Evolutionary conservation across 306 rosid species (phyloP).

Genomic region (Morella rubra): DNA sequence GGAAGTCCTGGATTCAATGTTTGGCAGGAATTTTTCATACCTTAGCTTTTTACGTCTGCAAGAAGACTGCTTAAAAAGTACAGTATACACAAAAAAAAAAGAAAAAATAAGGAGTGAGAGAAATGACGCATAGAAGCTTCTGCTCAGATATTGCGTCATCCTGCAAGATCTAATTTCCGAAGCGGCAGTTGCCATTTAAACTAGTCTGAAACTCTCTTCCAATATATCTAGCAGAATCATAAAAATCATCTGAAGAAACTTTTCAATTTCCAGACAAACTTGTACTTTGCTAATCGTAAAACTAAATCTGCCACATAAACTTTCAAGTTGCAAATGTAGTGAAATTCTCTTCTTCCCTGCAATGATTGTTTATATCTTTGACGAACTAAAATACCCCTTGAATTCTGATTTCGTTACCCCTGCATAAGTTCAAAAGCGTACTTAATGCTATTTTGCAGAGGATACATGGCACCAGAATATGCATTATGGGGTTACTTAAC

Average conservation of each 20-base stretch:
- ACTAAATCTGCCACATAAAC: too few species aligned
- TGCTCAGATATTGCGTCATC: too few species aligned
- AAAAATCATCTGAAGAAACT: not conserved
- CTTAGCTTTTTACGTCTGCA: not conserved
- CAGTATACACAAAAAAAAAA: too few species aligned
- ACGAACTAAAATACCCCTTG: too few species aligned
- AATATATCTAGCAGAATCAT: not conserved
- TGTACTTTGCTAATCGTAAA: too few species aligned
- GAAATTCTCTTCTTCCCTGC: not conserved
- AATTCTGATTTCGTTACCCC: too few species aligned
- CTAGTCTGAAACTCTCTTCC: not conserved
- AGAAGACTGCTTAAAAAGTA: not conserved
- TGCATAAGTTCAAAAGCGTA: not conserved
- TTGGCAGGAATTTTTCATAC: not conserved
- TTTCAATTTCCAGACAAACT: not conserved
- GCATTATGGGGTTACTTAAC: slow-evolving; percentile 65
- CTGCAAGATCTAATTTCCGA: not conserved
- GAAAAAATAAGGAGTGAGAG: too few species aligned
- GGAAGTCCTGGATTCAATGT: not conserved
- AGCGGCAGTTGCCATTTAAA: not conserved
- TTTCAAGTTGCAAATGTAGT: not conserved
- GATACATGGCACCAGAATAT: slow-evolving; percentile 81
- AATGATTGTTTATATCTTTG: not conserved
- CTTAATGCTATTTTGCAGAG: slow-evolving; percentile 37
- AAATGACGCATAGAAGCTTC: not conserved